Evolutionary conservation across 2,329 filamentous ascomycete species (phyloP), one percentile per base, ranked within the genome.

Genomic region (Alternaria sp.): DNA sequence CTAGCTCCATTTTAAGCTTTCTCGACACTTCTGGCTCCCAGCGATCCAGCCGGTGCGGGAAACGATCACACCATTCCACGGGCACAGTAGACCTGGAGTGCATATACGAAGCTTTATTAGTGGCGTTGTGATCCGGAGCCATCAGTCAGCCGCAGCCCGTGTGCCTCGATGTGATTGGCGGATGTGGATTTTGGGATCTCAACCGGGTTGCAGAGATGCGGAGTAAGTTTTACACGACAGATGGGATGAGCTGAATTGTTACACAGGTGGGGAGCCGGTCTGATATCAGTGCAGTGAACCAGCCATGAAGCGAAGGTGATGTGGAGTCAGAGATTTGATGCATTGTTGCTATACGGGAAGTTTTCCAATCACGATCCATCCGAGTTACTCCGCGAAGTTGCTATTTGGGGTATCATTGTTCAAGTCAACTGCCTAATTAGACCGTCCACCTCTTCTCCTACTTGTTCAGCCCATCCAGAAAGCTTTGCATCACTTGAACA

Each of bases 121-220:
- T 51, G 46, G 51, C 36, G 46, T 47, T 10, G 40, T 51, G 43
- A 46, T 56, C 23, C 51, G 21, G 54, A 49, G 19, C 21, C 17
- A 7, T 43, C 43, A 17, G 57, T 63, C 61, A 59, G 57, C 61
- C 50, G 49, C 57, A 64, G 61, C 57, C 60, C 40, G 50, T 26
- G 40, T 47, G 21, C 30, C 13, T 17, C 9, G 10, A 13, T 40
- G 3, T 56, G 17, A 64, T 64, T 64, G 61, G 61, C 17, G 36
- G 36, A 32, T 9, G n/a, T 56, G 23, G 7, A 26, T 30, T 13
- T 30, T 50, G 26, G 28, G 5, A 19, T 25, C 61, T 36, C 21
- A 56, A 61, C 28, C 10, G n/a, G 61, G 50, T 32, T 45, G 50
- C 15, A 44, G 46, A 36, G 19, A 50, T 32, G 44, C 25, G n/a